Percentiles rank a stretch among this genome's conserved stretches.
Conservation (phyloP, 2,329 filamentous ascomycete genomes). For the Penicillium hordei region DNA sequence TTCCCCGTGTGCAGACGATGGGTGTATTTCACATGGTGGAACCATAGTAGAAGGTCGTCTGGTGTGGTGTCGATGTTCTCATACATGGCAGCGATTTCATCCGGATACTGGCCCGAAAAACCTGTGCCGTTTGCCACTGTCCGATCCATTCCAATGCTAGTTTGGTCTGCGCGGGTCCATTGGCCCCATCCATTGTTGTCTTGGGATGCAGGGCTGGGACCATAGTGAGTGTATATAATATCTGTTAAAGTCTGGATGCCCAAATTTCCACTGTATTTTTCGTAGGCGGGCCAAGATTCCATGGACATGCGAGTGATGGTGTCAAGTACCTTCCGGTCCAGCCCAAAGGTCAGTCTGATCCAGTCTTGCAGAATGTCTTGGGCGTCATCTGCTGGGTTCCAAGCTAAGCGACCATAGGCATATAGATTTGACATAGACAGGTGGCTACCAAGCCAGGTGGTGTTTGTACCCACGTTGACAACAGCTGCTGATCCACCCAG, state of each 20-base stretch:
- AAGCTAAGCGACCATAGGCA: constrained; percentile 66
- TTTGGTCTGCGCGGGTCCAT: constrained; percentile 65
- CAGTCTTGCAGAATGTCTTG: constrained; percentile 61
- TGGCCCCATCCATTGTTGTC: constrained; percentile 70
- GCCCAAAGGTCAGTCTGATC: constrained; percentile 66
- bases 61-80: constrained; percentile 64
- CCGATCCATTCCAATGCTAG: constrained; percentile 68
- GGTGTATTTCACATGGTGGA: constrained; percentile 71
- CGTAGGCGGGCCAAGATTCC: constrained; percentile 69
- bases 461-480: constrained; percentile 65
- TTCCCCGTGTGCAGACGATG: constrained; percentile 61
- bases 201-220: constrained; percentile 65
- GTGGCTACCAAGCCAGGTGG: constrained; percentile 68
- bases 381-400: constrained; percentile 57
- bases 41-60: constrained; percentile 69
- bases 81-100: constrained; percentile 58
- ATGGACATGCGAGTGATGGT: constrained; percentile 64
- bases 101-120: constrained; percentile 64
- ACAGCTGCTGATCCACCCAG: constrained; percentile 66
- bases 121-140: constrained; percentile 68
- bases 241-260: constrained; percentile 69
- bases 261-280: constrained; percentile 69
- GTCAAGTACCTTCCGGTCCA: constrained; percentile 55
- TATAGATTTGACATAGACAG: constrained; percentile 71
- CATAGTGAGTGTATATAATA: constrained; percentile 66